Base-by-base conservation (phyloP, 257 asterid species). In the Nicotiana undulata region DNA sequence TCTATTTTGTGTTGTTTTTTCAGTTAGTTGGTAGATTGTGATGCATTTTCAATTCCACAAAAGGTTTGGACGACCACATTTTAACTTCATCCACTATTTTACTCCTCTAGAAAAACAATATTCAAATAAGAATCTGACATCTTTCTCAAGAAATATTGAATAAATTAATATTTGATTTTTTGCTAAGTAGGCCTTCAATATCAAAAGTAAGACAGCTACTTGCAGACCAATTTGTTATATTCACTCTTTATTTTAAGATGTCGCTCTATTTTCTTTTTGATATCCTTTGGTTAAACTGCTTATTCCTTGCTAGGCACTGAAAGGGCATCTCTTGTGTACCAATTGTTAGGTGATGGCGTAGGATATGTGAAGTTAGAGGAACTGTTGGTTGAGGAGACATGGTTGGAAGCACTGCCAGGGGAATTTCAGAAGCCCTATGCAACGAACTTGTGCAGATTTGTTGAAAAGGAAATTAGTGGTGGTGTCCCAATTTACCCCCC, bases 391-490 rank as follows among this genome's bases (percentile, higher is more conserved):
- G 98, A 93, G 86, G 89, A 87, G 83, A 87, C 97, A 22, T 95
- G 99, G 99, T 82, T 80, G 60, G 88, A 91, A 77, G 92, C 88
- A 81, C 82, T 95, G 51, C 83, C 94, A 5, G 93, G 86, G 75
- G 97, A 93, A 89, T 82, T 93, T 81, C 89, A 91, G 55, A 95
- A 93, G 87, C 97, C 94, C 26, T 93, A 92, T 72, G 97, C 91
- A 5, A 85, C 80, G 81, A 88, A 79, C 65, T 85, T 95, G 82
- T 86, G 90, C 78, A 82, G 89, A 84, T 93, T 90, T 83, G 84
- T 95, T 85, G 89, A 89, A 85, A 85, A 85, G 46, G 97, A 95
- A 87, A 88, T 92, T 63, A 78, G 82, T 79, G 85, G 89, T 37
- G 84, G 85, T 52, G 79, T 77, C 56, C 96, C 99, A 1, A 83